phyloP scores from a whole-genome alignment of 345 rosid genomes.

The Eucalyptus victrix region DNA sequence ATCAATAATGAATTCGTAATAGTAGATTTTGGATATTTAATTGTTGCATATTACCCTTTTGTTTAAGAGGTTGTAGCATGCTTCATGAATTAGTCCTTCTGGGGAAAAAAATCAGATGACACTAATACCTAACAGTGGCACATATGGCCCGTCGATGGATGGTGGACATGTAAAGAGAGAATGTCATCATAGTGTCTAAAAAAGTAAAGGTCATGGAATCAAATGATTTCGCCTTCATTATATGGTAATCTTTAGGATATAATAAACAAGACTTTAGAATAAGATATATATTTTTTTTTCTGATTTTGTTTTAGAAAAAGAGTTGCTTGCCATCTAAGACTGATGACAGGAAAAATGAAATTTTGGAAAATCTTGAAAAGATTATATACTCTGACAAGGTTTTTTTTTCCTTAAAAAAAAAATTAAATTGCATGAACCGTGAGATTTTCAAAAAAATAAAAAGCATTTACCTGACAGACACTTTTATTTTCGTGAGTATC shows the following conservation, averaged over 20 bases:
- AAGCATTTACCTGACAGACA: not conserved
- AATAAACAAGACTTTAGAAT: not conserved
- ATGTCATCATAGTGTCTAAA: not conserved
- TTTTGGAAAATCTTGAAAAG: not conserved
- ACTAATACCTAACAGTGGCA: not conserved
- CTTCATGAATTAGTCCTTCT: not conserved
- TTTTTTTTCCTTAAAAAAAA: not conserved
- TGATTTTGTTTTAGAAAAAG: not conserved
- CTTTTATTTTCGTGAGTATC: not conserved
- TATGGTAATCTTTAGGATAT: not conserved
- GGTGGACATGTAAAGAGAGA: not conserved
- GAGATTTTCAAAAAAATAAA: not conserved
- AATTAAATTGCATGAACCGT: not conserved
- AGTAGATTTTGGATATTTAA: not conserved
- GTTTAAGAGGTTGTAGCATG: not conserved
- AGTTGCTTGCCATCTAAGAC: not conserved
- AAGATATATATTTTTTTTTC: not conserved
- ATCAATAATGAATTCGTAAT: not conserved
- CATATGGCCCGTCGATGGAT: not conserved
- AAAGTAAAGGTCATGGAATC: not conserved
- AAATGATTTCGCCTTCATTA: not conserved
- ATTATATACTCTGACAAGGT: not conserved
- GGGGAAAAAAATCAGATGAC: not conserved
- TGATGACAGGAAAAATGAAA: not conserved
- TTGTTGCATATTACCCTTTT: not conserved